Conservation (phyloP, 2,329 filamentous ascomycete species). For the Pseudogymnoascus sp. region DNA sequence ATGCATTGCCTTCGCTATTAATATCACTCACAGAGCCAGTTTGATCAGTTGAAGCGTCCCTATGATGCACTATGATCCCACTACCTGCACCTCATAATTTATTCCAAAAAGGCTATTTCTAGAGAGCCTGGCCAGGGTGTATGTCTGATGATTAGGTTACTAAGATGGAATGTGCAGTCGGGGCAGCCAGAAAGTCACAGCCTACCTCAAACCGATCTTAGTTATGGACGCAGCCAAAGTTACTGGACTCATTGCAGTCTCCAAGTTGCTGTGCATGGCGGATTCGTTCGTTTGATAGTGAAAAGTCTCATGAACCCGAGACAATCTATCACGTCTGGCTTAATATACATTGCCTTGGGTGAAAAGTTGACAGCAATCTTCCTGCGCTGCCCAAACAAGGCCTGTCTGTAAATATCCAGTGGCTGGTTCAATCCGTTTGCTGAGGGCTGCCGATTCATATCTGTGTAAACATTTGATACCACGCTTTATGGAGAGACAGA, state of each 20-base stretch:
- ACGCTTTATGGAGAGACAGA: neutral
- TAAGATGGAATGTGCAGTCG: neutral
- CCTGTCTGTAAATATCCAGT: neutral
- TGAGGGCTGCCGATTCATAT: neutral
- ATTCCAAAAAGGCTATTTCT: neutral
- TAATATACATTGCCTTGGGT: neutral
- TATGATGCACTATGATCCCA: neutral
- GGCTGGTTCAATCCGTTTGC: neutral
- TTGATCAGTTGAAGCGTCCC: neutral
- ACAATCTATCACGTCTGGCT: neutral
- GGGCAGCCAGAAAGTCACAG: neutral
- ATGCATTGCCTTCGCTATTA: neutral
- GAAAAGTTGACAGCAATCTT: neutral
- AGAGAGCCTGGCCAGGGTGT: neutral
- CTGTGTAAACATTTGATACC: neutral
- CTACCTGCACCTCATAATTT: neutral
- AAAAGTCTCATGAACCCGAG: neutral
- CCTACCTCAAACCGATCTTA: neutral
- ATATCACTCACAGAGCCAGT: neutral
- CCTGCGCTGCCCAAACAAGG: neutral
- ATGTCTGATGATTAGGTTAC: neutral
- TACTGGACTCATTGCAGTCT: neutral
- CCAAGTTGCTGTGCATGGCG: neutral
- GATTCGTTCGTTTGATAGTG: neutral
- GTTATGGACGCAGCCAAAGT: neutral